Conservation (phyloP, 1,284 basidiomycete genomes). For the Irpex lacteus region DNA sequence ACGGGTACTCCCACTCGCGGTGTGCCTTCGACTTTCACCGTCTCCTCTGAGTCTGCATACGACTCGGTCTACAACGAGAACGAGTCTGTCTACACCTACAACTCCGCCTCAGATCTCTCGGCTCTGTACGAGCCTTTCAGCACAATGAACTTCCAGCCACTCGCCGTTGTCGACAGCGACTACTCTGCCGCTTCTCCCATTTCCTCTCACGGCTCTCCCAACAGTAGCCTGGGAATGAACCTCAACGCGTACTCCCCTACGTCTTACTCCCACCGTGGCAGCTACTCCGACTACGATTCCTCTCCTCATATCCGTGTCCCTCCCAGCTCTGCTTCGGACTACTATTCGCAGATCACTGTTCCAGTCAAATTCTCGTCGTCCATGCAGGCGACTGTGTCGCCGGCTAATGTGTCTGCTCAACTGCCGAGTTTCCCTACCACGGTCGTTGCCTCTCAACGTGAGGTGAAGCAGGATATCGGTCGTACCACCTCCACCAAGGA, state of each 20-base stretch:
- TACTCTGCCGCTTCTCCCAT: constrained; percentile 53
- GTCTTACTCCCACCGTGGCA: constrained; percentile 38
- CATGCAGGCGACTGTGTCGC: constrained; percentile 41
- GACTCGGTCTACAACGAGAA: constrained; percentile 52
- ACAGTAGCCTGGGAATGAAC: constrained; percentile 27
- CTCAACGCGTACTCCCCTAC: constrained; percentile 26
- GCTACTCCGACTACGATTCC: constrained; percentile 63
- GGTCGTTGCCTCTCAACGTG: constrained; percentile 30
- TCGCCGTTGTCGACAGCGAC: constrained; percentile 29
- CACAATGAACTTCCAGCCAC: constrained; percentile 66
- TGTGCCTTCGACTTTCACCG: constrained; percentile 74
- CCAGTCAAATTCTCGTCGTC: constrained; percentile 28
- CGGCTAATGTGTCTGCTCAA: constrained; percentile 51
- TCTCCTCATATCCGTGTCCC: constrained; percentile 34
- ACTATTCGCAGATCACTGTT: constrained; percentile 30
- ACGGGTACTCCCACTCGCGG: constrained; percentile 63
- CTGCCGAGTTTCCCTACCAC: constrained; percentile 38
- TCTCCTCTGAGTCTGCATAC: constrained; percentile 62
- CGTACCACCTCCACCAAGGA: constrained; percentile 47
- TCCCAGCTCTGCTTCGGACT: constrained; percentile 47
- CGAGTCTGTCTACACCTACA: constrained; percentile 50
- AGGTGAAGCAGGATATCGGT: constrained; percentile 26
- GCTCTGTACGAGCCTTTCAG: constrained; percentile 63
- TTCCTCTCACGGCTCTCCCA: constrained; percentile 51
- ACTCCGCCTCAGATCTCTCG: constrained; percentile 57